Percentiles rank a stretch among this genome's conserved stretches.
Evolutionary conservation across 768 basidiomycete genomes (phyloP).

Genomic region (Leucosporidium creatinivorum): DNA sequence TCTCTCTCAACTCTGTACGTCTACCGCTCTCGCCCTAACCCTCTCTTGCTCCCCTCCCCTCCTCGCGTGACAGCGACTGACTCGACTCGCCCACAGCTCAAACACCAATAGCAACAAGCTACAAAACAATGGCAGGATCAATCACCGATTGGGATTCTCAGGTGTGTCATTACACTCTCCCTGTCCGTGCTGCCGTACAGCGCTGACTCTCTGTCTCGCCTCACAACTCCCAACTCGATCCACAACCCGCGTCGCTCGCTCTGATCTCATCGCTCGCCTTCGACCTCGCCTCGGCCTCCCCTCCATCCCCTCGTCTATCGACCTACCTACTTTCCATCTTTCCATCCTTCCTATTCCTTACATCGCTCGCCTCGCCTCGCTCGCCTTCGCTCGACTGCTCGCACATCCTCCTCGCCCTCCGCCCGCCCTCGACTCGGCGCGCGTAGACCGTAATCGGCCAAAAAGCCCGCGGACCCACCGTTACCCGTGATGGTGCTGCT

Average conservation of each 20-base stretch:
- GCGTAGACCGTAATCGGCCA: slow-evolving; percentile 30
- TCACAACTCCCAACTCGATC: background rate
- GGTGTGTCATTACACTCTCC: background rate
- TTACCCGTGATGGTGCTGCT: slow-evolving; percentile 9
- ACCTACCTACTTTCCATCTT: background rate
- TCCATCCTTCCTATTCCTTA: background rate
- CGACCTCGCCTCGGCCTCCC: background rate
- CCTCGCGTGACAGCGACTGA: too few relatives aligned
- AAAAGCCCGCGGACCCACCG: slow-evolving; percentile 20
- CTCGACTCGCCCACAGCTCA: too few relatives aligned
- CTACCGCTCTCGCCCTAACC: too few relatives aligned
- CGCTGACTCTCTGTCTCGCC: background rate
- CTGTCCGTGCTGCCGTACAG: too few relatives aligned
- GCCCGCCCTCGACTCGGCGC: background rate
- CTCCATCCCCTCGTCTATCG: background rate
- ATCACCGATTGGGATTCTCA: slow-evolving; percentile 32
- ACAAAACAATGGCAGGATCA: slow-evolving; percentile 3
- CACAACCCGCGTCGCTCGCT: background rate
- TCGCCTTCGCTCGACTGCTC: background rate
- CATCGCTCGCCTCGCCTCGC: background rate
- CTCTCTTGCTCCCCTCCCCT: too few relatives aligned
- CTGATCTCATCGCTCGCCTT: background rate
- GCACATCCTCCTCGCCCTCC: background rate
- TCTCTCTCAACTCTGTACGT: too few relatives aligned
- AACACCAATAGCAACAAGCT: too few relatives aligned